These are phyloP conservation scores for Penicillium cataractarum DNA, from an alignment of 495 filamentous ascomycete species.

Conservation along the genomic window DNA sequence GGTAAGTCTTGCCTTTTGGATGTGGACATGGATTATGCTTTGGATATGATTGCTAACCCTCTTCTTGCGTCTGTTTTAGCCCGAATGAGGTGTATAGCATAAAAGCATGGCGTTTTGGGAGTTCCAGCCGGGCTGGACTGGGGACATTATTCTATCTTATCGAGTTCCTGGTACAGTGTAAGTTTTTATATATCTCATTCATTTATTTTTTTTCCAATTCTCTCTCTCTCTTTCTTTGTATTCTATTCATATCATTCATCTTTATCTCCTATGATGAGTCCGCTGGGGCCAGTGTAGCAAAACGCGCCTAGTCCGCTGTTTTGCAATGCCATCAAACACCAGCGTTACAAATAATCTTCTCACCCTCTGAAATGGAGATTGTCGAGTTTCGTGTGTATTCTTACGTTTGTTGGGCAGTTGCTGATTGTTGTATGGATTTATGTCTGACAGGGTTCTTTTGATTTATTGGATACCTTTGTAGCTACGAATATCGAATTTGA, in stretches of 20 bases:
- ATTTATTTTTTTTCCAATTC: too few relatives aligned
- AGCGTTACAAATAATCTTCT: conserved; percentile 56
- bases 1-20: conserved; percentile 38
- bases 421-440: neutral
- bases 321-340: conserved; percentile 56
- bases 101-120: conserved; percentile 32
- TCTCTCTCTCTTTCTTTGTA: neutral
- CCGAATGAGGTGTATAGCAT: conserved; percentile 43
- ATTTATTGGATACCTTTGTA: neutral
- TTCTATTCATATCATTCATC: neutral
- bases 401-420: neutral
- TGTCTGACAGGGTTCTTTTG: neutral
- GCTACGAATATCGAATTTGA: neutral
- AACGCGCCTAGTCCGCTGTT: conserved; percentile 40
- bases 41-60: neutral
- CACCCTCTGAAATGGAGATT: conserved; percentile 43
- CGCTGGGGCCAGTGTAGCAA: conserved; percentile 62
- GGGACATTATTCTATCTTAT: conserved; percentile 6
- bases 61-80: conserved; percentile 27
- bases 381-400: neutral
- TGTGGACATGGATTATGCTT: neutral
- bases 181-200: conserved; percentile 10
- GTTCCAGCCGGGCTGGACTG: conserved; percentile 12
- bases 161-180: conserved; percentile 20
- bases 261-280: conserved; percentile 47